Evolutionary conservation across 176 grass and related monocot species (phyloP).

Genomic region (Carex pumila): DNA sequence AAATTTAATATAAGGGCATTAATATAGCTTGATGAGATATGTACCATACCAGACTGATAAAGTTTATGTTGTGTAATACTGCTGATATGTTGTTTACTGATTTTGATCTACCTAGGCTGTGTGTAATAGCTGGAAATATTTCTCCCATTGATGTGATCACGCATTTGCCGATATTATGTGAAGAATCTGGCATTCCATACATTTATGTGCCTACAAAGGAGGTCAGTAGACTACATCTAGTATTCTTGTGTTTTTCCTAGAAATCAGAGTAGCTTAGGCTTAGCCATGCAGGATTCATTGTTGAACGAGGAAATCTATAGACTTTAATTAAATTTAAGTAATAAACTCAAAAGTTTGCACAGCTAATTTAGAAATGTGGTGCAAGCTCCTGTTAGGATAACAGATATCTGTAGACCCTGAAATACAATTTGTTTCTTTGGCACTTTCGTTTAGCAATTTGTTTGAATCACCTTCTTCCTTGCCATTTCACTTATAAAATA

Average conservation of each 20-base stretch:
- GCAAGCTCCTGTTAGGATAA: no score
- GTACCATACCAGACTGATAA: neutral
- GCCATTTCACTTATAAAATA: neutral
- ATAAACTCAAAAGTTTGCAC: neutral
- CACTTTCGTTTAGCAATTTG: neutral
- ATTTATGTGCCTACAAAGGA: slow-evolving; percentile 78
- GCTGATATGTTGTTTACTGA: neutral
- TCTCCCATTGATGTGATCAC: slow-evolving; percentile 96
- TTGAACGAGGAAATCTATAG: neutral
- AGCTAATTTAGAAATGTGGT: neutral
- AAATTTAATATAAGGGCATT: neutral
- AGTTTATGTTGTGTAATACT: neutral
- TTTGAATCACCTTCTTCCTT: neutral
- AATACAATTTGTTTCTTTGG: neutral
- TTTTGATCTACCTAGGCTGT: slow-evolving; percentile 45
- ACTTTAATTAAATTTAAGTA: neutral
- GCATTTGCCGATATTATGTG: slow-evolving; percentile 79
- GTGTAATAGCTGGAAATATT: slow-evolving; percentile 88
- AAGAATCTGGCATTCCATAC: slow-evolving; percentile 77
- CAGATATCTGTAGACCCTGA: no score
- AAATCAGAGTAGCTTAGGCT: neutral
- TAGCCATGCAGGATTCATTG: neutral
- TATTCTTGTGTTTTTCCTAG: neutral
- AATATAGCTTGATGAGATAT: neutral
- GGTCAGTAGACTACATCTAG: slow-evolving; percentile 18